These are phyloP conservation scores for Lippia alba DNA, from an alignment of 305 asterid genomes.

Conservation along the genomic window DNA sequence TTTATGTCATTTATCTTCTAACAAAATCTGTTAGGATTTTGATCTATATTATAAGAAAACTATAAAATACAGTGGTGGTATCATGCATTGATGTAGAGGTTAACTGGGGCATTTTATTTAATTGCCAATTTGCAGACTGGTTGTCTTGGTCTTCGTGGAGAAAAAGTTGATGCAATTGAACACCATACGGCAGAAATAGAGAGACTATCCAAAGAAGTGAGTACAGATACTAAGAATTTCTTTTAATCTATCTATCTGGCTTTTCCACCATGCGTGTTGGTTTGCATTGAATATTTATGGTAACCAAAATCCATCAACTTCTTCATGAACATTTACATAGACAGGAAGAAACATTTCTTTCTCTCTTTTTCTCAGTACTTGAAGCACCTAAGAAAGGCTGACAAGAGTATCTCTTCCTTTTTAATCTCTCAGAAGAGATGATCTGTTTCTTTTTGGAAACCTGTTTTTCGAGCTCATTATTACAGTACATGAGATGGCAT, in stretches of 20 bases:
- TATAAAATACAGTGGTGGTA: constrained; percentile 25
- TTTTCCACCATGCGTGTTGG: constrained; percentile 19
- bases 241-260: constrained; percentile 20
- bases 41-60: not conserved
- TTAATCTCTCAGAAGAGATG: not conserved
- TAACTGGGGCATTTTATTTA: constrained; percentile 24
- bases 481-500: not conserved
- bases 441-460: not conserved
- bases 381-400: constrained; percentile 9
- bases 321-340: not conserved
- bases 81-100: constrained; percentile 20
- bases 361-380: constrained; percentile 6
- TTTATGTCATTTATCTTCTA: constrained; percentile 2
- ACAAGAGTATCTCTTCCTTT: not conserved
- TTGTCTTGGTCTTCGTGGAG: constrained; percentile 84
- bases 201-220: constrained; percentile 74
- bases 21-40: constrained; percentile 10
- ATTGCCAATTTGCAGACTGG: constrained; percentile 72
- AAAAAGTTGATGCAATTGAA: constrained; percentile 85
- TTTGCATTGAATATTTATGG: constrained; percentile 13
- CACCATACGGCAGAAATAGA: constrained; percentile 74
- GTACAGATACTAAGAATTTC: constrained; percentile 38
- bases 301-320: constrained; percentile 19
- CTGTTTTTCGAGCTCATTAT: not conserved
- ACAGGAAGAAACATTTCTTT: not conserved